phyloP scores from a whole-genome alignment of 805 yeast species.

The Lachancea dasiensis region DNA sequence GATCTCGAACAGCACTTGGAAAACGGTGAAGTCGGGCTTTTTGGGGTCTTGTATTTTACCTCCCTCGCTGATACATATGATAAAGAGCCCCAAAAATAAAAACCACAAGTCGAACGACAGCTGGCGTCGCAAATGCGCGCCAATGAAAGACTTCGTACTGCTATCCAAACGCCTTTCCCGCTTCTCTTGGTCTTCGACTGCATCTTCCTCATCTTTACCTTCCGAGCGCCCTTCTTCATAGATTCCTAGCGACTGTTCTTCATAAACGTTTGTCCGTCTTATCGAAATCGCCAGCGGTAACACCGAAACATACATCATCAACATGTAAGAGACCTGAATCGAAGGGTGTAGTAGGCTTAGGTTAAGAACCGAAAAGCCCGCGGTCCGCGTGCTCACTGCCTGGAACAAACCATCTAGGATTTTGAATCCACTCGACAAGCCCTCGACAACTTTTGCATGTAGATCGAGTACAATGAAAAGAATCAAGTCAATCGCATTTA shows the following conservation, averaged over 20 bases:
- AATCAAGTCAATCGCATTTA: slow-evolving; percentile 74
- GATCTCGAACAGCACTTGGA: slow-evolving; percentile 75
- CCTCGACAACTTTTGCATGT: slow-evolving; percentile 44
- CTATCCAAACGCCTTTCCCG: slow-evolving; percentile 24
- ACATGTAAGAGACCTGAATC: slow-evolving; percentile 84
- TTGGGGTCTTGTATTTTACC: slow-evolving; percentile 43
- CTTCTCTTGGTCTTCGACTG: slow-evolving; percentile 20
- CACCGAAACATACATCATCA: slow-evolving; percentile 98
- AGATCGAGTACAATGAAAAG: slow-evolving; percentile 76
- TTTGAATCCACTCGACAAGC: slow-evolving; percentile 58
- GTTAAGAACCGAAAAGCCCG: slow-evolving; percentile 77
- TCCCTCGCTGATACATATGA: slow-evolving; percentile 84
- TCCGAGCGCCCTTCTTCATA: slow-evolving; percentile 39
- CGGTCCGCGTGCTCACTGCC: slow-evolving; percentile 89
- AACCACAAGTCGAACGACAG: slow-evolving; percentile 94
- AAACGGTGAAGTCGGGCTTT: slow-evolving; percentile 52
- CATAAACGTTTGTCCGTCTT: slow-evolving; percentile 95
- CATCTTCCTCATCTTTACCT: slow-evolving; percentile 23
- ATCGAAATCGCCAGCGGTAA: slow-evolving; percentile 94
- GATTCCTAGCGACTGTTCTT: slow-evolving; percentile 95
- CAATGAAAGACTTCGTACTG: slow-evolving; percentile 55
- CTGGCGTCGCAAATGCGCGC: slow-evolving; percentile 85
- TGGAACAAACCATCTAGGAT: slow-evolving; percentile 82
- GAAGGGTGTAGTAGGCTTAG: slow-evolving; percentile 75
- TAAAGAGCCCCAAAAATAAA: slow-evolving; percentile 74